Evolutionary conservation across 1,139 yeast species (phyloP), one percentile per base, ranked within the genome.

Genomic region (Candida tetrigidarum): DNA sequence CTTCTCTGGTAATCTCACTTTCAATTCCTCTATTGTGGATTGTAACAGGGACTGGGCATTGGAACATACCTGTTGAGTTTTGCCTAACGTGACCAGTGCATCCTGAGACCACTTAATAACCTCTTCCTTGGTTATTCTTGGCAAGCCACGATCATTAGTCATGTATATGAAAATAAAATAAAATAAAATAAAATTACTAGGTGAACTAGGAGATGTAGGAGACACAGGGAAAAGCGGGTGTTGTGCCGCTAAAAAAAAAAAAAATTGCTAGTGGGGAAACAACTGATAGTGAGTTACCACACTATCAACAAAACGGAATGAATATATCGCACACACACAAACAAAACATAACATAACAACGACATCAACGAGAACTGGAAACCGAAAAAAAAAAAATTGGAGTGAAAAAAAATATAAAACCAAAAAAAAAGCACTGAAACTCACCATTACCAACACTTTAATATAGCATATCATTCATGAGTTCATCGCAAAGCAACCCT

Each of bases 41-140:
- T 57, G 58, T 32, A 71, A 59, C 61, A 60, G 65, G 2, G 47
- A 43, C 37, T 69, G 72, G 2, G 76, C 74, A n/a, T 53, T 55
- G 3, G 67, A 53, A 41, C 75, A 71, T 32, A 66, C 43, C 26
- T 55, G 57, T 39, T 64, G 68, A 2, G 76, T 75, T 25, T 52
- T 47, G 36, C 62, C 58, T 9, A 71, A 60, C 0, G 70, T 65
- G 1, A 20, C 12, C 33, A 59, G 62, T 3, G 75, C 74, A 39
- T 65, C 63, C 7, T 56, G 59, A 5, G 64, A 52, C 74, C 74
- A 69, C 25, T 44, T 42, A 20, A 32, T 14, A 14, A 57, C 51
- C 27, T 45, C 45, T 8, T 43, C 45, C 15, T 25, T 35, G 27
- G 45, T 26, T 33, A 41, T 37, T 18, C 26, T 12, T 18, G 18